Base-by-base conservation (phyloP, 441 rosid genomes). In the Populus tomentosa region DNA sequence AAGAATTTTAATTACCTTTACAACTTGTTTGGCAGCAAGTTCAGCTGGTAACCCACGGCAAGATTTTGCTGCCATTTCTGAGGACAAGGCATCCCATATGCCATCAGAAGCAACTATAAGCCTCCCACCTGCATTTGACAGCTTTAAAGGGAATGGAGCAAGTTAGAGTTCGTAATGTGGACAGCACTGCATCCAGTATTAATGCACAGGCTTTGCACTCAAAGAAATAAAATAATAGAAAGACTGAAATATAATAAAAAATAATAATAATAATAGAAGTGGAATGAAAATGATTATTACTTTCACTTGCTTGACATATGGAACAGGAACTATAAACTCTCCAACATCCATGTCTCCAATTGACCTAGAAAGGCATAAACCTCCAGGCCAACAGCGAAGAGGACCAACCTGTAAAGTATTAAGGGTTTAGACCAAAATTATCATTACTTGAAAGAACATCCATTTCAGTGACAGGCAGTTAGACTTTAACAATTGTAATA, bases 291-390 rank as follows among this genome's bases (percentile, higher is more conserved):
- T 38, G 38, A 65, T 42, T n/a, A 38, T 32, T 80, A 94, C 97
- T 89, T 93, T 93, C 67, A 95, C 98, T 93, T 95, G 98, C 86
- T 93, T 95, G 28, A 93, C 98, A 82, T 88, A 84, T 9, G 98
- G 98, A 74, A 95, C 86, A 46, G 98, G 98, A 76, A 92, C 99
- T 73, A 93, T 92, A 67, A 87, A 93, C 87, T 95, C 98, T n/a
- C 99, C 99, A 5, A 93, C 97, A 86, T 95, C 98, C 89, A 86
- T 88, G 84, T 92, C 98, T 23, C 98, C 99, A 28, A 95, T 95
- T 71, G 99, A 95, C 82, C 99, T 85, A 38, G 98, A 93, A 82
- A 95, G 97, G 82, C 98, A 95, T 67, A 93, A 84, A 63, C 99
- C 98, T 75, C 98, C 99, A 1, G 97, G 98, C 96, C 98, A 95